Conservation (phyloP, 192 early-diverging fungal species). For the Coemansia sp. region DNA sequence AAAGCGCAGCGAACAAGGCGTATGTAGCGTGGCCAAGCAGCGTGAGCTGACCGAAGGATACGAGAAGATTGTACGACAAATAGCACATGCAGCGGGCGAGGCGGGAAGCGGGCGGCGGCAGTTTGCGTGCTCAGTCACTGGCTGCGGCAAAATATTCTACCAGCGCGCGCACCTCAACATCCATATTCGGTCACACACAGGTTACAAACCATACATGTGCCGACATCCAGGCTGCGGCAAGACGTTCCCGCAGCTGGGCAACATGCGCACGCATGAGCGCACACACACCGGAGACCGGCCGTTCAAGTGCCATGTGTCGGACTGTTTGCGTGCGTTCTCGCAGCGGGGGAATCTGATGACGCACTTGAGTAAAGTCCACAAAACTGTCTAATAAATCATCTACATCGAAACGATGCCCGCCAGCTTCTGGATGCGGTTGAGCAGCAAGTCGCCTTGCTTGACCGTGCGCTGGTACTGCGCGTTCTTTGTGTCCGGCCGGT, state of each 20-base stretch:
- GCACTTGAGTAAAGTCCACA: slow-evolving; percentile 49
- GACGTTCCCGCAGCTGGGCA: slow-evolving; percentile 77
- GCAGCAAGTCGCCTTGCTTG: slow-evolving; percentile 93
- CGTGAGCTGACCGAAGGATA: slow-evolving; percentile 30
- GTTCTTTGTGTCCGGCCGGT: slow-evolving; percentile 98
- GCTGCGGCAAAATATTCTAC: slow-evolving; percentile 65
- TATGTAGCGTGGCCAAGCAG: slow-evolving; percentile 14
- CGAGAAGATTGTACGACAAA: slow-evolving; percentile 40
- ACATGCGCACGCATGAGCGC: slow-evolving; percentile 80
- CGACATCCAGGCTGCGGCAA: slow-evolving; percentile 69
- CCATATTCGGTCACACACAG: slow-evolving; percentile 62
- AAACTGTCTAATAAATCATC: slow-evolving; percentile 3
- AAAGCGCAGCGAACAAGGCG: slow-evolving; percentile 27
- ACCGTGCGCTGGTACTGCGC: slow-evolving; percentile 95
- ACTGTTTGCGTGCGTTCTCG: slow-evolving; percentile 71
- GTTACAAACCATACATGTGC: slow-evolving; percentile 61
- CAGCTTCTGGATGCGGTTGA: slow-evolving; percentile 96
- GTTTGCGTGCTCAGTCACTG: slow-evolving; percentile 54
- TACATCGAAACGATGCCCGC: slow-evolving; percentile 89
- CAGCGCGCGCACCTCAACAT: slow-evolving; percentile 74
- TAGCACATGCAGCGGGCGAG: slow-evolving; percentile 49
- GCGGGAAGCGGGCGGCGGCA: slow-evolving; percentile 41
- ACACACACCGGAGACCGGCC: slow-evolving; percentile 76
- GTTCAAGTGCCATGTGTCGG: slow-evolving; percentile 64
- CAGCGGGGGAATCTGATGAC: slow-evolving; percentile 71